Evolutionary conservation across 148 eudicot species (phyloP), one percentile per base, ranked within the genome.

Genomic region (Nepenthes mirabilis): DNA sequence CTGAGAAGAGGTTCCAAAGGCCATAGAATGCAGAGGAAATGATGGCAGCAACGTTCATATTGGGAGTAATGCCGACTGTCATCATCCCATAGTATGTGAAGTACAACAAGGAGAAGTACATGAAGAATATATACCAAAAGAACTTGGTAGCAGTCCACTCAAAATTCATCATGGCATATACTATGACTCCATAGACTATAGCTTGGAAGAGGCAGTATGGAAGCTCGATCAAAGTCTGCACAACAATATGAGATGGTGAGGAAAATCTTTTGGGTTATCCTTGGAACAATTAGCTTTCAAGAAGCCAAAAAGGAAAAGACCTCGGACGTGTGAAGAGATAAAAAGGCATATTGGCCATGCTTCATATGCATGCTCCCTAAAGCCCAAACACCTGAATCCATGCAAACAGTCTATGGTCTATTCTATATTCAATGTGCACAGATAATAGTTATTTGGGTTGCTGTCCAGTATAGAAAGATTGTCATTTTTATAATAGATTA

Each of bases 31-130:
- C 84, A 32, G 84, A 70, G 49, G 90, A 79, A 52, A 84, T 56
- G 40, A 84, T 79, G 37, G 86, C 75, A 10, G 90, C 83, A 8
- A 84, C 63, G 58, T 70, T 79, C 13, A 68, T 78, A 55, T 84
- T 77, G 1, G 90, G 90, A 40, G 87, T 84, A 13, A 84, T 72
- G 7, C 80, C 84, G 32, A 84, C 80, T n/a, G 79, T 57, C 90
- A 84, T 84, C 86, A 84, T 81, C 47, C 90, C 90, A 8, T 84
- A 84, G 65, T 58, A 79, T 47, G 87, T 79, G 79, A 74, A 84
- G 74, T 84, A 81, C 12, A 82, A 62, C 53, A 84, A 79, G 49
- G 90, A 74, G 77, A 77, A 81, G 71, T 65, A 84, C 86, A 81
- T 77, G 80, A 84, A 82, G 71, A 63, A 84, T 5, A 84, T 34